Percentiles rank a stretch among this genome's conserved stretches.
Evolutionary conservation across 352 stramenopile species (phyloP).

Genomic region (Phytophthora kernoviae): DNA sequence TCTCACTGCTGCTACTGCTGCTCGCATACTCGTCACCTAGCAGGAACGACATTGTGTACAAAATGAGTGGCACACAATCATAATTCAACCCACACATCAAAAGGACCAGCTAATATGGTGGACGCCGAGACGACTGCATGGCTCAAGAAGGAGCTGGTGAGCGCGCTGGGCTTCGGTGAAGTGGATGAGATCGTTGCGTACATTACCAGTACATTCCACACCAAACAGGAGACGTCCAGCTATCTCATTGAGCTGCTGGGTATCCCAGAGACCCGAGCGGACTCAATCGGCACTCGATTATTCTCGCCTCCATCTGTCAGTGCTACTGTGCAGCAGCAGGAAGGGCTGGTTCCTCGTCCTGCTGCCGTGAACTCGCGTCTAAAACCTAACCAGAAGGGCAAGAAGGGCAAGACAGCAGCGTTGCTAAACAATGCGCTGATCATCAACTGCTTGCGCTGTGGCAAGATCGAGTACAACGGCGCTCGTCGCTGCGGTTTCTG

Average conservation of each 20-base stretch:
- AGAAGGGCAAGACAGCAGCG: slow-evolving; percentile 39
- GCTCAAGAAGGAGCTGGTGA: slow-evolving; percentile 65
- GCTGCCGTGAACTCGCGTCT: slow-evolving; percentile 49
- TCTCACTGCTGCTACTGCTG: slow-evolving; percentile 36
- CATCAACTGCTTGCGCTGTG: slow-evolving; percentile 78
- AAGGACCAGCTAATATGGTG: slow-evolving; percentile 17
- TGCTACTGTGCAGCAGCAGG: slow-evolving; percentile 2
- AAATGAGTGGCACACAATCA: slow-evolving; percentile 6
- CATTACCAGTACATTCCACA: slow-evolving; percentile 49
- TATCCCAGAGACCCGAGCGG: slow-evolving; percentile 46
- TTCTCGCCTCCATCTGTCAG: slow-evolving; percentile 30
- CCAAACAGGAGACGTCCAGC: slow-evolving; percentile 46
- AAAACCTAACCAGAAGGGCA: slow-evolving; percentile 44
- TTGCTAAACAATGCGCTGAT: slow-evolving; percentile 60
- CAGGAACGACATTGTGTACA: slow-evolving; percentile 64
- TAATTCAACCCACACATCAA: background rate
- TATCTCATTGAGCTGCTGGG: slow-evolving; percentile 78
- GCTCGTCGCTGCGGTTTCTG: slow-evolving; percentile 61
- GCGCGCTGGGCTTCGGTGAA: slow-evolving; percentile 68
- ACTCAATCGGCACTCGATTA: slow-evolving; percentile 53
- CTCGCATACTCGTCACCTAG: slow-evolving; percentile 52
- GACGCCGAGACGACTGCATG: slow-evolving; percentile 42
- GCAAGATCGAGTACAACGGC: slow-evolving; percentile 69
- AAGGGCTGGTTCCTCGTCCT: slow-evolving; percentile 46
- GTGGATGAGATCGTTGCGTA: slow-evolving; percentile 75